These are phyloP conservation scores for Dissophora globulifera DNA, from an alignment of 192 early-diverging fungal genomes.

Conservation along the genomic window DNA sequence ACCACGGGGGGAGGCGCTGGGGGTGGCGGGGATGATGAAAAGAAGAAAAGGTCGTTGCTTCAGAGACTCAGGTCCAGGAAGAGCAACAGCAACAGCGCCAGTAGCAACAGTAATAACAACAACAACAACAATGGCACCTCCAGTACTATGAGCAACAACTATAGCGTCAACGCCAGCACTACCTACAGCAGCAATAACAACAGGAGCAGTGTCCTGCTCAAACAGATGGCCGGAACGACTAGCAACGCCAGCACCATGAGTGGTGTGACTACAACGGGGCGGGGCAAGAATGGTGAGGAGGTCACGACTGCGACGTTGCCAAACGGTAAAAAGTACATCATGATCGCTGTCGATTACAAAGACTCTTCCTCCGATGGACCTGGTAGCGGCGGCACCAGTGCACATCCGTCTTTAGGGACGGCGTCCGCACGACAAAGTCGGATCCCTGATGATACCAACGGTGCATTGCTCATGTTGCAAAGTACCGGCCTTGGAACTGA, in stretches of 20 bases:
- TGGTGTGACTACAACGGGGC: slow-evolving; percentile 1
- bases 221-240: neutral
- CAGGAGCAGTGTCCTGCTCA: slow-evolving; percentile 8
- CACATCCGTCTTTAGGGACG: neutral
- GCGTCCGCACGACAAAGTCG: slow-evolving; percentile 26
- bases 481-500: too few species aligned
- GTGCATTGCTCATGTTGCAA: neutral
- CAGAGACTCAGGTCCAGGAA: slow-evolving; percentile 30
- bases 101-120: too few species aligned
- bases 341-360: slow-evolving; percentile 50
- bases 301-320: slow-evolving; percentile 18
- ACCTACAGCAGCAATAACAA: too few species aligned
- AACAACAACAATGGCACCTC: too few species aligned
- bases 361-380: neutral
- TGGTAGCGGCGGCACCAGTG: neutral
- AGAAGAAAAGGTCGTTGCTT: slow-evolving; percentile 34
- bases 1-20: neutral
- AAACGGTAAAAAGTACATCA: slow-evolving; percentile 44
- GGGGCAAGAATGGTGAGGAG: slow-evolving; percentile 8
- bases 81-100: neutral
- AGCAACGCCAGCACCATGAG: slow-evolving; percentile 23
- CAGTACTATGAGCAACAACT: too few species aligned
- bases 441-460: slow-evolving; percentile 5
- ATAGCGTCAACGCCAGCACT: too few species aligned
- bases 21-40: slow-evolving; percentile 13